These are phyloP conservation scores for Microbotryum violaceum DNA, from an alignment of 1,284 basidiomycete species.

Conservation along the genomic window DNA sequence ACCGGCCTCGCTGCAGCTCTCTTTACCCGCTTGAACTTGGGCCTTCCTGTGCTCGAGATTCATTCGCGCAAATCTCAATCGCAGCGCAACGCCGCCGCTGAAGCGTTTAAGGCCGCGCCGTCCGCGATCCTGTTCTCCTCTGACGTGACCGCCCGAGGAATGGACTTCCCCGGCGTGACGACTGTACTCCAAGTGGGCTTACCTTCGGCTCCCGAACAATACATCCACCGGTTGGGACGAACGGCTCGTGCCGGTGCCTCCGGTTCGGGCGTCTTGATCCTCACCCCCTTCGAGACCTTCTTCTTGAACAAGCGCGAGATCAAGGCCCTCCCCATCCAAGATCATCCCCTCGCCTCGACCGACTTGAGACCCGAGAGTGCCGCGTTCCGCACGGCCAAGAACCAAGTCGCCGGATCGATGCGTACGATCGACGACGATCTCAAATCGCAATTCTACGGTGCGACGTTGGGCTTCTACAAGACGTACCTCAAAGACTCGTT, in stretches of 20 bases:
- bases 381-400: conserved; percentile 38
- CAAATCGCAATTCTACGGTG: conserved; percentile 24
- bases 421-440: conserved; percentile 12
- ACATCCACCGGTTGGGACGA: conserved; percentile 44
- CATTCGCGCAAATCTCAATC: conserved; percentile 49
- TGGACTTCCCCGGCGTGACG: conserved; percentile 66
- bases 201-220: conserved; percentile 44
- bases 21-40: conserved; percentile 38
- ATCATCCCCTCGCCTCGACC: conserved; percentile 24
- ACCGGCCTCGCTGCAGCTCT: conserved; percentile 53
- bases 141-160: conserved; percentile 82
- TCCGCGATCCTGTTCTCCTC: conserved; percentile 69
- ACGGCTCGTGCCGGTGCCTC: conserved; percentile 49
- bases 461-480: conserved; percentile 28
- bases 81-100: conserved; percentile 48
- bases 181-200: conserved; percentile 54
- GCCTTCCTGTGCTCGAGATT: conserved; percentile 36
- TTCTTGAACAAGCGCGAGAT: conserved; percentile 51
- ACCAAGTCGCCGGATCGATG: conserved; percentile 36
- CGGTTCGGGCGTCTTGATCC: conserved; percentile 53
- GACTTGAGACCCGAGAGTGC: conserved; percentile 17
- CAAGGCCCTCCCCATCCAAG: conserved; percentile 44
- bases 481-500: conserved; percentile 20
- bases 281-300: conserved; percentile 51
- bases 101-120: conserved; percentile 49